These are phyloP conservation scores for Hyphopichia buzzinii DNA, from an alignment of 1,139 yeast species.

Conservation along the genomic window DNA sequence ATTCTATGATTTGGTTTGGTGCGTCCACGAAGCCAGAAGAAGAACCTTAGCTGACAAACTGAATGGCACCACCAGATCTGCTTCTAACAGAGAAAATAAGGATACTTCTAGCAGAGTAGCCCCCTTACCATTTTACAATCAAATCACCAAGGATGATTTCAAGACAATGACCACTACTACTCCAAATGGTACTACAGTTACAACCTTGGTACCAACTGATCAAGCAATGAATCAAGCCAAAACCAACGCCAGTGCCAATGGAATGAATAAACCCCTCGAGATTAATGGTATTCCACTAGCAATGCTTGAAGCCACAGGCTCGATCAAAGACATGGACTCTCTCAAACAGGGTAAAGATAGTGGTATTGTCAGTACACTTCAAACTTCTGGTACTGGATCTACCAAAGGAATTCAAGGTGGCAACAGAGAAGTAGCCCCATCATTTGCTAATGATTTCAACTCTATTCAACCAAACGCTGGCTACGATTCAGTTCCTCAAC, in stretches of 20 bases:
- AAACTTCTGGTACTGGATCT: not conserved
- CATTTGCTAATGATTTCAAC: not conserved
- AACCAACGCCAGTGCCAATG: slow-evolving; percentile 54
- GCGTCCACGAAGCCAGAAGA: slow-evolving; percentile 90
- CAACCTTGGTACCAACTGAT: slow-evolving; percentile 85
- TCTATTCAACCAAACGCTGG: slow-evolving; percentile 3
- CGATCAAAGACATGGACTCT: slow-evolving; percentile 36
- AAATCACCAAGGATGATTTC: slow-evolving; percentile 88
- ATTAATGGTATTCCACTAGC: slow-evolving; percentile 80
- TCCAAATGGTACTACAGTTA: slow-evolving; percentile 89
- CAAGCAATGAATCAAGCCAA: slow-evolving; percentile 61
- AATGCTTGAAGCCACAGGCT: slow-evolving; percentile 80
- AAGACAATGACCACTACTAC: slow-evolving; percentile 82
- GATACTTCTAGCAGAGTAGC: slow-evolving; percentile 35
- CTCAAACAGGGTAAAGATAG: not conserved
- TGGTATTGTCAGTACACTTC: not conserved
- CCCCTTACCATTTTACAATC: slow-evolving; percentile 91
- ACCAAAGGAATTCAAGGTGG: slow-evolving; percentile 3
- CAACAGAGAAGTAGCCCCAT: slow-evolving; percentile 8
- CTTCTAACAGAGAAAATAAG: slow-evolving; percentile 9
- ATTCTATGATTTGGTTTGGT: slow-evolving; percentile 91
- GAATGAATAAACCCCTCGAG: slow-evolving; percentile 54
- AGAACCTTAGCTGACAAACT: slow-evolving; percentile 55
- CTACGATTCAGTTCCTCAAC: slow-evolving; percentile 8
- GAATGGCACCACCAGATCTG: slow-evolving; percentile 21